Percentiles rank a stretch among this genome's conserved stretches.
Evolutionary conservation across 2,329 filamentous ascomycete species (phyloP).

Genomic region (Apiospora hydei): DNA sequence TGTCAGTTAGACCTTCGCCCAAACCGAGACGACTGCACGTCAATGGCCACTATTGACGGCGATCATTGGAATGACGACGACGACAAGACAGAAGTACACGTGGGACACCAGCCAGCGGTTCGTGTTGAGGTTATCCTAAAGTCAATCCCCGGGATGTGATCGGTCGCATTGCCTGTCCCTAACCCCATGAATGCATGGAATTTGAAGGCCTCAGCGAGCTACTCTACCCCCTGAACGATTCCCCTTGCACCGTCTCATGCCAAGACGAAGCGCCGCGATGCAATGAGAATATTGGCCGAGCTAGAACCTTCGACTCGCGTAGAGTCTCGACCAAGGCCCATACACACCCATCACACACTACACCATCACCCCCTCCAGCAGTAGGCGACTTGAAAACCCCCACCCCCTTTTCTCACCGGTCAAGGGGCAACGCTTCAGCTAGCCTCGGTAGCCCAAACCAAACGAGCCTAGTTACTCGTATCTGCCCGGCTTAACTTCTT

Average conservation of each 20-base stretch:
- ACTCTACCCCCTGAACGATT: not conserved
- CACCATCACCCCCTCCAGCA: not conserved
- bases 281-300: not conserved
- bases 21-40: not conserved
- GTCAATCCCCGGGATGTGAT: no score
- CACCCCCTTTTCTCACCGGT: not conserved
- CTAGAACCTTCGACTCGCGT: not conserved
- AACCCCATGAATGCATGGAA: not conserved
- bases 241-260: not conserved
- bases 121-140: no score
- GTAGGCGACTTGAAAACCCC: not conserved
- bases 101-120: no score
- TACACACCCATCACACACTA: not conserved
- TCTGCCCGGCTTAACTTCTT: not conserved
- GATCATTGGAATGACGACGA: no score
- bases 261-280: not conserved
- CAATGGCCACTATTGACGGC: not conserved
- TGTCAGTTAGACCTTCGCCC: not conserved
- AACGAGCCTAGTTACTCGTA: not conserved
- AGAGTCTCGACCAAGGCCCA: not conserved
- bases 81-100: no score
- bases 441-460: not conserved
- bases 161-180: not conserved
- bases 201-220: not conserved
- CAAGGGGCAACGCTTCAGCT: not conserved